Evolutionary conservation across 768 basidiomycete genomes (phyloP).

Genomic region (Paxillus involutus): DNA sequence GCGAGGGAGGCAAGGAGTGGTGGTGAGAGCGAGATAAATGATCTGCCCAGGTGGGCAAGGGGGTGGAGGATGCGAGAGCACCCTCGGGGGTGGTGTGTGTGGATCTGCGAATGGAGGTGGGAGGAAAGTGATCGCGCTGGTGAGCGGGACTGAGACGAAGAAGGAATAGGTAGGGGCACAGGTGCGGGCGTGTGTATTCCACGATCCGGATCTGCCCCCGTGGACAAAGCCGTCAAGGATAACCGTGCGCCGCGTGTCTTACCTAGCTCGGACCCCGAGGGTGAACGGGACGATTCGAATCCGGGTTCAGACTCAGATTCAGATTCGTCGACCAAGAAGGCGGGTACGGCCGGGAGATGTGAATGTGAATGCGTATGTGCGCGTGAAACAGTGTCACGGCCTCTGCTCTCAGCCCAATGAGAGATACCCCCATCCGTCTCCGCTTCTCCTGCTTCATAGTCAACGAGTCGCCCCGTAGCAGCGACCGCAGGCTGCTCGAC

Average conservation of each 20-base stretch:
- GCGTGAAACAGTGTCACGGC: no score
- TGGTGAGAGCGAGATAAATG: slow-evolving; percentile 74
- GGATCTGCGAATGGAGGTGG: background rate
- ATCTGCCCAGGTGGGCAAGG: background rate
- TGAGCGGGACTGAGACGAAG: background rate
- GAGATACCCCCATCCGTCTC: background rate
- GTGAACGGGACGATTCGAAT: no score
- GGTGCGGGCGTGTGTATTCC: slow-evolving; percentile 4
- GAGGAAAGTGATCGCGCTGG: background rate
- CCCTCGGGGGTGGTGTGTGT: background rate
- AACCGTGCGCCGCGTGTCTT: no score
- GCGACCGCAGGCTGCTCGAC: background rate
- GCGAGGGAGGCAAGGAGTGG: slow-evolving; percentile 80
- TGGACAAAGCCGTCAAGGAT: no score
- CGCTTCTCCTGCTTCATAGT: slow-evolving; percentile 6
- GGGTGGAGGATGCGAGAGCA: background rate
- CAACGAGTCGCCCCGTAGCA: slow-evolving; percentile 2
- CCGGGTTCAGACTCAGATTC: slow-evolving; percentile 3
- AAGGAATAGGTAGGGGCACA: background rate
- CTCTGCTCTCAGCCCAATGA: no score
- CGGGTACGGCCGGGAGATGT: slow-evolving; percentile 21
- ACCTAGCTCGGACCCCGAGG: no score
- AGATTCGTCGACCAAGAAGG: slow-evolving; percentile 23
- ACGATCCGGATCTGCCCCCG: slow-evolving; percentile 20
- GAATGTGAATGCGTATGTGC: slow-evolving; percentile 1